phyloP scores from a whole-genome alignment of 1,139 yeast genomes.

The Yamadazyma conglobata region DNA sequence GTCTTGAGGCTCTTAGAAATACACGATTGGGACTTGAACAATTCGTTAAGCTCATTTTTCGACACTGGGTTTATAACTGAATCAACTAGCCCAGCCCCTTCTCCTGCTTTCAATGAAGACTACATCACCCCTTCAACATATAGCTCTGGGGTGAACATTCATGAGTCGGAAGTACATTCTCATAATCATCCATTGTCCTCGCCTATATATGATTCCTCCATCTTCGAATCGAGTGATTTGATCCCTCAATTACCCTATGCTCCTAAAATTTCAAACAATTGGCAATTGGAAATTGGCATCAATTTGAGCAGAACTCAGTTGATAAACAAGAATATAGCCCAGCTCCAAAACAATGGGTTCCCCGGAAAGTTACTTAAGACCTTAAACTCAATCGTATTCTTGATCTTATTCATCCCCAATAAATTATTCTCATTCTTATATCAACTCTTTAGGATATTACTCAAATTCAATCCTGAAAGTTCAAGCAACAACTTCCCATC shows the following conservation, averaged over 20 bases:
- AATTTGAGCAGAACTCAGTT: slow-evolving; percentile 28
- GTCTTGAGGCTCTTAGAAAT: slow-evolving; percentile 31
- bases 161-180: slow-evolving; percentile 1
- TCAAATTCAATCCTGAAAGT: slow-evolving; percentile 9
- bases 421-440: slow-evolving; percentile 32
- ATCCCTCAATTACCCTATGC: slow-evolving; percentile 44
- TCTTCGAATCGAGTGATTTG: slow-evolving; percentile 15
- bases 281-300: slow-evolving; percentile 48
- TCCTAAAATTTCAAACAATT: slow-evolving; percentile 35
- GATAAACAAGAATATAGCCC: slow-evolving; percentile 3
- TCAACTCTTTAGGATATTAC: slow-evolving; percentile 33
- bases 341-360: slow-evolving; percentile 3
- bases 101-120: neutral
- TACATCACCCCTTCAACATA: slow-evolving; percentile 1
- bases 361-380: slow-evolving; percentile 9
- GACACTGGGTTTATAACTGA: slow-evolving; percentile 42
- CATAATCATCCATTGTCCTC: neutral
- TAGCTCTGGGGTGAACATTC: slow-evolving; percentile 1
- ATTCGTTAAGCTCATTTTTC: slow-evolving; percentile 48
- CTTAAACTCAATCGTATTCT: slow-evolving; percentile 35
- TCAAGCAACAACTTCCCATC: slow-evolving; percentile 12
- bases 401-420: slow-evolving; percentile 46
- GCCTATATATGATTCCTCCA: neutral
- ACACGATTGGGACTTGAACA: slow-evolving; percentile 48
- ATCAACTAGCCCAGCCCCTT: neutral